Percentiles rank a stretch among this genome's conserved stretches.
These are phyloP conservation scores for Calocera cornea DNA, from an alignment of 768 basidiomycete species.

Conservation along the genomic window DNA sequence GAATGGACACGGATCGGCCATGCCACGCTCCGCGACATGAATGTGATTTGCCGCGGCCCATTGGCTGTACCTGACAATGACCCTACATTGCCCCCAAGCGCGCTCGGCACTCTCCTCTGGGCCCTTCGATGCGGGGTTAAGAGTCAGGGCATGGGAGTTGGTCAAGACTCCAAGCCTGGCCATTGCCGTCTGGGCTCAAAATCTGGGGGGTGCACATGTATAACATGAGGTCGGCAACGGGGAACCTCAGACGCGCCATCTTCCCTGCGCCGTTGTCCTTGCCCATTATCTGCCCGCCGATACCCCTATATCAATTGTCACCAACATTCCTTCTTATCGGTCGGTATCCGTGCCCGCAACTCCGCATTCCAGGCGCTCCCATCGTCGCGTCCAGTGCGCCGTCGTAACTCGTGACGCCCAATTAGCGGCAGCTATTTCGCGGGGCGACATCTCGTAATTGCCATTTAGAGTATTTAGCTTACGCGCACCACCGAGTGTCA, in stretches of 20 bases:
- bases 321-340: not conserved
- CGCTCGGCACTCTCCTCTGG: not conserved
- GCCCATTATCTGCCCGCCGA: not conserved
- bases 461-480: not conserved
- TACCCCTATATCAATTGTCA: not conserved
- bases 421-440: not conserved
- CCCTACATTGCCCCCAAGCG: not conserved
- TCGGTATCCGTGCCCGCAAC: not conserved
- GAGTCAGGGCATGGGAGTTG: not conserved
- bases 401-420: not conserved
- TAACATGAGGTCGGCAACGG: not conserved
- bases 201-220: not conserved
- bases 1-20: not conserved
- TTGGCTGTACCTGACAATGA: slow-evolving; percentile 4
- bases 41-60: not conserved
- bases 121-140: not conserved
- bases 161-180: not conserved
- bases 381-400: not conserved
- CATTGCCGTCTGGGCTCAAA: not conserved
- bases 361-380: not conserved
- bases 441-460: not conserved
- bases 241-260: not conserved
- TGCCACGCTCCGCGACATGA: not conserved
- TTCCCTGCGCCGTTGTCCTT: not conserved
- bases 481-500: not conserved